Evolutionary conservation across 768 basidiomycete species (phyloP).

Genomic region (Naematelia encephala): DNA sequence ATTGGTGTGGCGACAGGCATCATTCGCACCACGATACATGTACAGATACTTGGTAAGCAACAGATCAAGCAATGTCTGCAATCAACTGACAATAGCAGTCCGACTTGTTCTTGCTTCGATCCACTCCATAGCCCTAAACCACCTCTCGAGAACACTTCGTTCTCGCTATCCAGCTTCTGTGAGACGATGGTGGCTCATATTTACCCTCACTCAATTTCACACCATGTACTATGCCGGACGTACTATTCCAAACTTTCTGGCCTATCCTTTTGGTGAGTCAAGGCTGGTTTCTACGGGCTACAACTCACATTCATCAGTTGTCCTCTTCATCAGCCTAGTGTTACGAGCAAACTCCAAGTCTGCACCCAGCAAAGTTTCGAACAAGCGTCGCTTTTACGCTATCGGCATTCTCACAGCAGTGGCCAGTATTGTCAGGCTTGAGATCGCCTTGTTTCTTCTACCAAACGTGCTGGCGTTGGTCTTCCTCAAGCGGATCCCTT

Average conservation of each 20-base stretch:
- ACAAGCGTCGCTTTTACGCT: constrained; percentile 1
- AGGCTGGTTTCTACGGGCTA: neutral
- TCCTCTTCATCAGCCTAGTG: constrained; percentile 22
- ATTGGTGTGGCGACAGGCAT: constrained; percentile 54
- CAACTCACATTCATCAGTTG: constrained; percentile 9
- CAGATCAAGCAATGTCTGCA: neutral
- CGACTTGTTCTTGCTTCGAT: constrained; percentile 67
- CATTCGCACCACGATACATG: constrained; percentile 60
- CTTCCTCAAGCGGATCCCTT: constrained; percentile 44
- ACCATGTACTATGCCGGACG: constrained; percentile 88
- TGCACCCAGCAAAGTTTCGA: constrained; percentile 3
- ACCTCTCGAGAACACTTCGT: constrained; percentile 63
- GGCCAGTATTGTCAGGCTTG: constrained; percentile 72
- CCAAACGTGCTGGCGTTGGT: constrained; percentile 56
- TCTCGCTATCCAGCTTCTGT: constrained; percentile 61
- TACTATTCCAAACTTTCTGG: constrained; percentile 92
- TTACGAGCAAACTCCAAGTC: constrained; percentile 13
- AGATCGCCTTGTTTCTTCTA: constrained; percentile 64
- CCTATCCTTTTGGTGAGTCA: constrained; percentile 66
- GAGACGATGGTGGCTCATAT: constrained; percentile 59
- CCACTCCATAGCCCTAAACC: constrained; percentile 63
- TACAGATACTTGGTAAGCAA: constrained; percentile 67
- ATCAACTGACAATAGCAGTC: constrained; percentile 54
- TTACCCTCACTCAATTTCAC: constrained; percentile 85
- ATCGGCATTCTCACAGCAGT: constrained; percentile 65